Evolutionary conservation across 108 stramenopile genomes (phyloP), one percentile per base, ranked within the genome.

Genomic region (Ochromonas danica): DNA sequence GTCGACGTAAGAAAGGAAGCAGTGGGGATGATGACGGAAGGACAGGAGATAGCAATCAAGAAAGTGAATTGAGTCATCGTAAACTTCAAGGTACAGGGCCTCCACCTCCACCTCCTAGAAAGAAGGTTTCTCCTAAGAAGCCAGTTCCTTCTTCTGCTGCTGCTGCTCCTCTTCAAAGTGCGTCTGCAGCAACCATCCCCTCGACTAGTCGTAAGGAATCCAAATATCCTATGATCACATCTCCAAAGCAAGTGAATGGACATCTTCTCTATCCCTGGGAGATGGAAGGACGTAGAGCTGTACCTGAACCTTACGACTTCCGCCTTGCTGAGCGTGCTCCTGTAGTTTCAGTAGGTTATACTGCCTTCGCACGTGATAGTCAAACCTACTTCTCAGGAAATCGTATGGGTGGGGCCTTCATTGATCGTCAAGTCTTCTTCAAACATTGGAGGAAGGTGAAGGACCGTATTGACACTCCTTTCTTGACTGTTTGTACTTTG

Each of bases 381-480:
- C 30, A 31, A 67, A 67, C 63, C 30, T 67, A 31, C 31, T 67
- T 67, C 63, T 31, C 31, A 31, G 63, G 63, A 33, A 67, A 67
- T 67, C 63, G 63, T 22, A 67, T 67, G 31, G 63, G 63, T 67
- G 63, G 63, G 17, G 63, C 63, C 17, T 67, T 67, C 31, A 67
- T 67, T 67, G 63, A 67, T 67, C 63, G 63, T 31, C 31, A 31
- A 33, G 63, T 31, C 17, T 67, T 67, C 31, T 67, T 67, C 31
- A 75, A 75, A 60, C 36, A 27, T 39, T 75, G 72, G 72, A 27
- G 40, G 40, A 75, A 75, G 40, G 72, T 60, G 31, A 60, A 75
- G 40, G 40, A 75, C 27, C 40, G 31, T 60, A 75, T 75, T 75
- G 31, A 45, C 40, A 42, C 40, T 42, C 72, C 72, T 30, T 45